Conservation (phyloP, 176 grass and related monocot species). For the Carex myosuroides region DNA sequence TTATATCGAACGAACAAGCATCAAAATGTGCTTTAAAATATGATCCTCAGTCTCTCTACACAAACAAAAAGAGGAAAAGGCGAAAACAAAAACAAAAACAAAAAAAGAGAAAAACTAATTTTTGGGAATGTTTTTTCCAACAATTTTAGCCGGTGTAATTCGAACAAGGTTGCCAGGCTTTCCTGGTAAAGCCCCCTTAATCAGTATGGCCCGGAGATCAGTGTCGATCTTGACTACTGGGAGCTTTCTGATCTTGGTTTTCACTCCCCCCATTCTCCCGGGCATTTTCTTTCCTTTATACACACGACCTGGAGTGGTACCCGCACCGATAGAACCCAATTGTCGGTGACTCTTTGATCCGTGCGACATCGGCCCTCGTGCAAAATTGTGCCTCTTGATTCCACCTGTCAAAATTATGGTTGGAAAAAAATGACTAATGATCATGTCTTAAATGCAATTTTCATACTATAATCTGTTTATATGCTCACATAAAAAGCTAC, state of each 20-base stretch:
- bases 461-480: neutral
- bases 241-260: slow-evolving; percentile 86
- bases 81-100: neutral
- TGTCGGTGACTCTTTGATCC: slow-evolving; percentile 91
- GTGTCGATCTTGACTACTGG: slow-evolving; percentile 78
- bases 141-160: slow-evolving; percentile 79
- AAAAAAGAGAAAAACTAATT: neutral
- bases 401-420: slow-evolving; percentile 48
- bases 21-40: neutral
- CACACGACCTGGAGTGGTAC: slow-evolving; percentile 73
- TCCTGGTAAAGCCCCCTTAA: slow-evolving; percentile 84
- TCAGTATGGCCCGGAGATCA: slow-evolving; percentile 60
- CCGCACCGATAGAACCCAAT: slow-evolving; percentile 88
- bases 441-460: neutral
- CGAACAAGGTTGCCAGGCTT: slow-evolving; percentile 92
- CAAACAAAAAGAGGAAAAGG: neutral
- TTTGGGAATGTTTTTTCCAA: slow-evolving; percentile 13
- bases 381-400: slow-evolving; percentile 94
- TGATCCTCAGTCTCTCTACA: neutral
- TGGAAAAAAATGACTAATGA: neutral
- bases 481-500: neutral
- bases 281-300: slow-evolving; percentile 97
- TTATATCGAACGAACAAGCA: neutral
- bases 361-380: slow-evolving; percentile 77
- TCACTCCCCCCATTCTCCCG: slow-evolving; percentile 76